A percentile compares a stretch with the other conserved stretches of the same genome.
These are phyloP conservation scores for Thinopyrum elongatum DNA, from an alignment of 176 grass and related monocot species.

Conservation along the genomic window DNA sequence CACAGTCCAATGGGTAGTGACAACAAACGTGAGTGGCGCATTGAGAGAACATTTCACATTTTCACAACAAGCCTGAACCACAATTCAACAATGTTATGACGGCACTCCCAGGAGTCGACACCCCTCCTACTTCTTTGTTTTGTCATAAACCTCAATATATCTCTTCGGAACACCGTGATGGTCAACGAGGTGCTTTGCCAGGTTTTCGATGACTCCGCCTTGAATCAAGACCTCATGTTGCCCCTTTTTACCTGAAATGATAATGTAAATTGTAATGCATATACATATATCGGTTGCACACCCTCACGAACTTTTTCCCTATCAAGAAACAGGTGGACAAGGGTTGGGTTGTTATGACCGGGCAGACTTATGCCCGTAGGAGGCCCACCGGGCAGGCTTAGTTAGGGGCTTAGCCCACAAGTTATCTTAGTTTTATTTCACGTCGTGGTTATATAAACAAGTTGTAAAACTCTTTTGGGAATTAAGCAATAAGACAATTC, in stretches of 20 bases:
- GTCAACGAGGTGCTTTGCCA: conserved; percentile 84
- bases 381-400: too few species aligned
- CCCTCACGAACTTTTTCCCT: not conserved
- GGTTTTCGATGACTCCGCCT: conserved; percentile 84
- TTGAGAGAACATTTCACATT: not conserved
- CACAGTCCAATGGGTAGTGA: not conserved
- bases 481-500: too few species aligned
- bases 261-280: not conserved
- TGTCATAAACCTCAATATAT: conserved; percentile 91
- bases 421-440: too few species aligned
- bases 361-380: too few species aligned
- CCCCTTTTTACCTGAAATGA: conserved; percentile 78
- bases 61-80: not conserved
- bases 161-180: conserved; percentile 87
- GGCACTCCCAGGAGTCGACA: not conserved
- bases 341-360: not conserved
- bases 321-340: not conserved
- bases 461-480: too few species aligned
- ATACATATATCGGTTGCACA: not conserved
- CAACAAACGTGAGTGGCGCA: not conserved
- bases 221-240: conserved; percentile 85
- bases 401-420: too few species aligned
- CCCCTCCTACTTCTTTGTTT: conserved; percentile 74
- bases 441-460: too few species aligned
- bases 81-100: not conserved